phyloP scores from a whole-genome alignment of 2,329 filamentous ascomycete genomes.

The Triangularia verruculosa region DNA sequence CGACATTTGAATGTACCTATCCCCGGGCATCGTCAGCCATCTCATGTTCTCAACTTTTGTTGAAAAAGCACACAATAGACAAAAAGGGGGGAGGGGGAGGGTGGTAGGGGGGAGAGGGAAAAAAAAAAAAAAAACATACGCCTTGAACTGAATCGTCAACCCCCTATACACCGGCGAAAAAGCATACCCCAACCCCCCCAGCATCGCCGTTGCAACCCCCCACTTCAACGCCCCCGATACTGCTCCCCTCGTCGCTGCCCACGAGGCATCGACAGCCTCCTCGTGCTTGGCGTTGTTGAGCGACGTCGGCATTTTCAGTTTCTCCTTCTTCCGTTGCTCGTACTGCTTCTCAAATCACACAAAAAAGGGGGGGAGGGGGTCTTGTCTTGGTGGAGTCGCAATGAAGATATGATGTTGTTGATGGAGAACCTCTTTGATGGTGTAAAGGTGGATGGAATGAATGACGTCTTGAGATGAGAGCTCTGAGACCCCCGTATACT shows the following conservation, averaged over 20 bases:
- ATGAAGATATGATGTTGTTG: no score
- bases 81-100: constrained; percentile 2
- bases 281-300: constrained; percentile 24
- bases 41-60: neutral
- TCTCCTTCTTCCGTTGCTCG: neutral
- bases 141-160: constrained; percentile 72
- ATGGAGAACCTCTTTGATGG: no score
- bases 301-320: constrained; percentile 22
- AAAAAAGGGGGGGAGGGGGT: no score
- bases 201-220: constrained; percentile 62
- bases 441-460: no score
- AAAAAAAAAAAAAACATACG: constrained; percentile 48
- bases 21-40: neutral
- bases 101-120: neutral
- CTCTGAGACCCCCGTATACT: no score
- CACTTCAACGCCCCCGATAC: constrained; percentile 67
- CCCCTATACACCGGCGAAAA: constrained; percentile 70
- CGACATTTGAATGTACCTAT: constrained; percentile 79
- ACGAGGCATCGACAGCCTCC: constrained; percentile 67
- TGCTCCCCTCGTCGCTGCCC: constrained; percentile 68
- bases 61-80: neutral
- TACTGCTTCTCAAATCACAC: neutral
- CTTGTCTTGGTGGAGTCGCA: no score
- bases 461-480: no score
- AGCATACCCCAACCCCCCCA: constrained; percentile 60